phyloP scores from a whole-genome alignment of 306 rosid species.

The Cicer bijugum region DNA sequence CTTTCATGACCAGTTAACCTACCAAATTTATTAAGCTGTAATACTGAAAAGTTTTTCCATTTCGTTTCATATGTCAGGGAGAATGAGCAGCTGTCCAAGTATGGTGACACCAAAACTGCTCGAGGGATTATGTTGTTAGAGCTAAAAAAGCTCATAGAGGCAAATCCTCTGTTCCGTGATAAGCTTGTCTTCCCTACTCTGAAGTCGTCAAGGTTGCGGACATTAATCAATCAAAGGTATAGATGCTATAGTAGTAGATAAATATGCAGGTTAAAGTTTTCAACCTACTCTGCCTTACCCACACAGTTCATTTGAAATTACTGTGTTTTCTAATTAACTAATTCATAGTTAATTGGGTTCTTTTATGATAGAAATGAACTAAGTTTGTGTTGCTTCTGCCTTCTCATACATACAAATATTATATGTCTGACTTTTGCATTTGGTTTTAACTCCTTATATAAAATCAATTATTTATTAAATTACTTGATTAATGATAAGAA shows the following conservation, averaged over 20 bases:
- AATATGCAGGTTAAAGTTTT: constrained; percentile 29
- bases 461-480: neutral
- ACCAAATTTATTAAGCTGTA: constrained; percentile 7
- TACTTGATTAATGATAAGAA: constrained; percentile 26
- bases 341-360: constrained; percentile 23
- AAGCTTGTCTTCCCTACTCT: constrained; percentile 78
- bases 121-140: constrained; percentile 83
- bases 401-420: neutral
- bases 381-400: constrained; percentile 7
- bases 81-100: constrained; percentile 82
- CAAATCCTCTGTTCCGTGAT: constrained; percentile 83
- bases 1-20: constrained; percentile 1
- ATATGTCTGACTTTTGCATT: constrained; percentile 20
- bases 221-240: constrained; percentile 87
- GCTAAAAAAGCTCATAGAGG: constrained; percentile 80
- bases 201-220: constrained; percentile 75
- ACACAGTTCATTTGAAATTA: constrained; percentile 17
- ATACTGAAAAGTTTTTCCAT: constrained; percentile 22
- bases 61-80: constrained; percentile 61
- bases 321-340: constrained; percentile 6
- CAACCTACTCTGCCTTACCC: constrained; percentile 6
- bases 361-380: constrained; percentile 9
- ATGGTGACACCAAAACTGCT: constrained; percentile 85
- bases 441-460: constrained; percentile 22
- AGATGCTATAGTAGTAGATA: constrained; percentile 37